Evolutionary conservation across 768 basidiomycete genomes (phyloP).

Genomic region (Fibroporia radiculosa): DNA sequence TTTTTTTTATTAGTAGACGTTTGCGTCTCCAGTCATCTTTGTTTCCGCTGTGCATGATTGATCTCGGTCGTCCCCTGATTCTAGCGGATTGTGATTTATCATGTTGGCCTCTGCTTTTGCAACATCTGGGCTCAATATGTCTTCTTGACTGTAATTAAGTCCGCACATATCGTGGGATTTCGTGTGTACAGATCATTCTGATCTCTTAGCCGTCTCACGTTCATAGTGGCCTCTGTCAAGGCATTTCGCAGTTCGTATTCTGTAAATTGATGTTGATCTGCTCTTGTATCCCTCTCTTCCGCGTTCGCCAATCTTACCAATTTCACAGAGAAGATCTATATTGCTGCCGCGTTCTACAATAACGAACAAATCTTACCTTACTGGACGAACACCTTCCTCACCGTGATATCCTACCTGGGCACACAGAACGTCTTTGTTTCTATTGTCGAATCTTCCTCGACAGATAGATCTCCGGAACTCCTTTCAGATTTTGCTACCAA

Average conservation of each 20-base stretch:
- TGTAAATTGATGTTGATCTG: no score
- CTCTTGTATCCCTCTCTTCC: no score
- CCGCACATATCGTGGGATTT: no score
- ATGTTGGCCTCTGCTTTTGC: background rate
- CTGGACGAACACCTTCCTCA: constrained; percentile 29
- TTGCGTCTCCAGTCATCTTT: no score
- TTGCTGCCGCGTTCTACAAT: constrained; percentile 35
- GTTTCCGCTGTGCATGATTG: no score
- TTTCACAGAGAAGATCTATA: constrained; percentile 24
- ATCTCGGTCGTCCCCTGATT: no score
- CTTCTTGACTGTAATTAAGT: background rate
- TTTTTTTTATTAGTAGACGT: no score
- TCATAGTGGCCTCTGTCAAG: no score
- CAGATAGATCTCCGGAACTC: constrained; percentile 24
- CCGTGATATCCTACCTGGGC: constrained; percentile 32
- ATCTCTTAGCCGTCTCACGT: background rate
- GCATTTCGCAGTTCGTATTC: no score
- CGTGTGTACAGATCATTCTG: background rate
- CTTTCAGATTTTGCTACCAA: constrained; percentile 21
- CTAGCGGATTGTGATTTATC: no score
- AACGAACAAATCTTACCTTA: constrained; percentile 31
- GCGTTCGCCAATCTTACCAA: no score
- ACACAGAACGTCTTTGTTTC: constrained; percentile 35
- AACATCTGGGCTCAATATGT: background rate
- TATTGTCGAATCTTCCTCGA: constrained; percentile 32